phyloP scores from a whole-genome alignment of 805 yeast species.

The Tanozyma kutaoensis region DNA sequence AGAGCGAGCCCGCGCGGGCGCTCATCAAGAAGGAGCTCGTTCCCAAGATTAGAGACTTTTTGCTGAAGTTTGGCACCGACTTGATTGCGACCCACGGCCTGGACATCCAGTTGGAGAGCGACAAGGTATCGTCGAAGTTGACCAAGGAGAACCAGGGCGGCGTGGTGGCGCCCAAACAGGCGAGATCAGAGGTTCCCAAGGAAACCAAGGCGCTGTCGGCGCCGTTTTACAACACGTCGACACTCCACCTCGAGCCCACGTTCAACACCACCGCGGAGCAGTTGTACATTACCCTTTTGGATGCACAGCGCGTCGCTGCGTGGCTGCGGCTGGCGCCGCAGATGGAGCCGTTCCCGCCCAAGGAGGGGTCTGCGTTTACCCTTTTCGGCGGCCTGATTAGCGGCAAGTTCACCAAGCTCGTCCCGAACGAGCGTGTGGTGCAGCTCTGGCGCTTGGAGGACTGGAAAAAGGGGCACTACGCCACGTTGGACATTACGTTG shows the following conservation, averaged over 20 bases:
- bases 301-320: slow-evolving; percentile 68
- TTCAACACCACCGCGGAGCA: slow-evolving; percentile 87
- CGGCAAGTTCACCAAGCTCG: slow-evolving; percentile 54
- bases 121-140: slow-evolving; percentile 22
- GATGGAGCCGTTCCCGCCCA: slow-evolving; percentile 33
- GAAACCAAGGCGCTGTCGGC: background rate
- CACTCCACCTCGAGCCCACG: slow-evolving; percentile 60
- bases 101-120: slow-evolving; percentile 68
- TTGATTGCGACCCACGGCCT: slow-evolving; percentile 65
- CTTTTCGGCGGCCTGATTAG: slow-evolving; percentile 81
- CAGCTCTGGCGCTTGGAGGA: slow-evolving; percentile 80
- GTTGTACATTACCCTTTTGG: slow-evolving; percentile 63
- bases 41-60: slow-evolving; percentile 52
- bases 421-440: slow-evolving; percentile 43
- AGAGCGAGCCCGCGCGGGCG: slow-evolving; percentile 38
- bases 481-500: slow-evolving; percentile 51
- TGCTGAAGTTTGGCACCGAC: slow-evolving; percentile 63
- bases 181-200: no score
- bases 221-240: slow-evolving; percentile 54
- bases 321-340: slow-evolving; percentile 75
- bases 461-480: slow-evolving; percentile 82
- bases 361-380: slow-evolving; percentile 48
- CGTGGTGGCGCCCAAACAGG: slow-evolving; percentile 33
- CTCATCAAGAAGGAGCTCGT: slow-evolving; percentile 37
- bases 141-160: slow-evolving; percentile 35